Evolutionary conservation across 495 filamentous ascomycete genomes (phyloP).

Genomic region (Neurospora intermedia): DNA sequence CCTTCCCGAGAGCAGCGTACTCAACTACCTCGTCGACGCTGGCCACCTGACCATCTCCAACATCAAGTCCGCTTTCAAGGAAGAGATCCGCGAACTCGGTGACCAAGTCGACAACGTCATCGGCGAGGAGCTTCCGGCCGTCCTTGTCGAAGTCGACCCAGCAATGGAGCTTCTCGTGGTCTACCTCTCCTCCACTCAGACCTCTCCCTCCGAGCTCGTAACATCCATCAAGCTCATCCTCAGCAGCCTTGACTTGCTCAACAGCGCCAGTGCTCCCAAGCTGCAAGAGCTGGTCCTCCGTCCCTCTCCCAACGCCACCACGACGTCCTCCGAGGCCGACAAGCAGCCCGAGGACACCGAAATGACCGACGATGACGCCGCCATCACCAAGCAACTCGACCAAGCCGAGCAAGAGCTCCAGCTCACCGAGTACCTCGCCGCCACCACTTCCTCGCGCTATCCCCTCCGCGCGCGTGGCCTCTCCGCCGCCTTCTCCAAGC

Average conservation of each 20-base stretch:
- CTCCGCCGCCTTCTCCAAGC: slow-evolving; percentile 47
- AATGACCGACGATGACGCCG: slow-evolving; percentile 24
- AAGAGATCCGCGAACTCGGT: slow-evolving; percentile 28
- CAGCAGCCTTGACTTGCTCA: slow-evolving; percentile 39
- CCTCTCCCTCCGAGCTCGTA: slow-evolving; percentile 37
- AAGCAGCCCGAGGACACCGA: slow-evolving; percentile 7
- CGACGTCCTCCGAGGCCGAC: not conserved
- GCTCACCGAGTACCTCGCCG: slow-evolving; percentile 39
- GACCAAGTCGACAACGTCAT: slow-evolving; percentile 30
- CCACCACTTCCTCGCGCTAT: slow-evolving; percentile 29
- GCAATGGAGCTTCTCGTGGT: slow-evolving; percentile 47
- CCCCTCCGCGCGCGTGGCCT: slow-evolving; percentile 33
- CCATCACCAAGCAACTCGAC: slow-evolving; percentile 36
- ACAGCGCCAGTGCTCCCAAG: slow-evolving; percentile 21
- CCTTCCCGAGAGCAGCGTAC: slow-evolving; percentile 42
- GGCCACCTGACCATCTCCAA: slow-evolving; percentile 54
- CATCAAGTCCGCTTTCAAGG: slow-evolving; percentile 48
- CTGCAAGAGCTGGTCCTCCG: slow-evolving; percentile 10
- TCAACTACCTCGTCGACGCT: slow-evolving; percentile 49
- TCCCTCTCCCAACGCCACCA: not conserved
- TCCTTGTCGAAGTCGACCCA: slow-evolving; percentile 49
- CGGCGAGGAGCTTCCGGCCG: slow-evolving; percentile 46
- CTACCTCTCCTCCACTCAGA: slow-evolving; percentile 41
- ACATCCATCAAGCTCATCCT: slow-evolving; percentile 37
- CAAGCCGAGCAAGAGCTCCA: slow-evolving; percentile 38